Conservation (phyloP, 2,329 filamentous ascomycete genomes). For the Ophiobolus disseminans region DNA sequence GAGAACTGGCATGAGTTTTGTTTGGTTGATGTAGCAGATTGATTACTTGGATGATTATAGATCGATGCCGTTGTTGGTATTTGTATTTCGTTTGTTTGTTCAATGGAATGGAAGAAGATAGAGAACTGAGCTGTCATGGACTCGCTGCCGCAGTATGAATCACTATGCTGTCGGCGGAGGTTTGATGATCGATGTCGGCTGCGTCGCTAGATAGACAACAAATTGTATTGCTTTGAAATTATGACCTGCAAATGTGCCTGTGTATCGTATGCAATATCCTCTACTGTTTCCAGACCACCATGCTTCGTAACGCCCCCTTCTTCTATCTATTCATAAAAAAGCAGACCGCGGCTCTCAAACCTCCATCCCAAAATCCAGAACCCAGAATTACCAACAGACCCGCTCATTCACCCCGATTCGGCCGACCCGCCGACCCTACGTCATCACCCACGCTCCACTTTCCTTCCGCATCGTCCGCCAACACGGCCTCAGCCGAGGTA, state of each 20-base stretch:
- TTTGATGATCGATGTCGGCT: background rate
- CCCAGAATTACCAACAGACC: background rate
- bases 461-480: background rate
- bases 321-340: no score
- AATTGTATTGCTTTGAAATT: no score
- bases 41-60: slow-evolving; percentile 18
- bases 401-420: background rate
- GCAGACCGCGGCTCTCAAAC: background rate
- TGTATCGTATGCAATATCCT: no score
- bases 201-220: no score
- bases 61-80: slow-evolving; percentile 11
- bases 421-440: slow-evolving; percentile 3
- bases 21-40: slow-evolving; percentile 29
- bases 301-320: background rate
- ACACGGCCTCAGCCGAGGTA: slow-evolving; percentile 4
- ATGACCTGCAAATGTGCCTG: no score
- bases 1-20: slow-evolving; percentile 32
- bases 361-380: background rate
- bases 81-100: slow-evolving; percentile 15
- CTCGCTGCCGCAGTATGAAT: background rate
- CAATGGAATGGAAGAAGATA: background rate
- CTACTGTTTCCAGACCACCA: background rate
- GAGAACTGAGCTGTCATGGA: background rate
- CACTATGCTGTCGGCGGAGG: slow-evolving; percentile 2
- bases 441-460: slow-evolving; percentile 5